These are phyloP conservation scores for Leccinum rimulosum DNA, from an alignment of 768 basidiomycete genomes.

Conservation along the genomic window DNA sequence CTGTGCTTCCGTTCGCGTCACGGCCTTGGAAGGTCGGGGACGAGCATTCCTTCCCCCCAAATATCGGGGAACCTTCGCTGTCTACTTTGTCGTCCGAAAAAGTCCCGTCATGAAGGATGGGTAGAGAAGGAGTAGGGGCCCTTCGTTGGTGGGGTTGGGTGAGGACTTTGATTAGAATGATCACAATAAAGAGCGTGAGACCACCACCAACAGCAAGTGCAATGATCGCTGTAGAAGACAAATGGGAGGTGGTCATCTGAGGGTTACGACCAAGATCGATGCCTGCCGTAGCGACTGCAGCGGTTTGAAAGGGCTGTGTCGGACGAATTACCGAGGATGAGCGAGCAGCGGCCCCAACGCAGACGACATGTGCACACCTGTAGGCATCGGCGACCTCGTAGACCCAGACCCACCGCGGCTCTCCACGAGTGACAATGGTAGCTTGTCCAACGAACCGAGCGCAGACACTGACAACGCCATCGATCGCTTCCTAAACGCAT, in stretches of 20 bases:
- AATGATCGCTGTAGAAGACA: constrained; percentile 50
- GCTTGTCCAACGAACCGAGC: no score
- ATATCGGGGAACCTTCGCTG: constrained; percentile 64
- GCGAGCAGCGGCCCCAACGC: constrained; percentile 11
- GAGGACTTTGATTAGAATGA: constrained; percentile 47
- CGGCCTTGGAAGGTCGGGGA: constrained; percentile 31
- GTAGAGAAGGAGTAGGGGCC: constrained; percentile 70
- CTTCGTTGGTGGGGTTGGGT: constrained; percentile 48
- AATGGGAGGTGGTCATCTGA: constrained; percentile 25
- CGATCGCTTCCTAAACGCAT: no score
- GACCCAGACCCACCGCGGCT: no score
- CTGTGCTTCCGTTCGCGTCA: constrained; percentile 39
- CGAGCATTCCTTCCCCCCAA: constrained; percentile 71
- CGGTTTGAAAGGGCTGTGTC: constrained; percentile 6
- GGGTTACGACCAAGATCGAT: constrained; percentile 6
- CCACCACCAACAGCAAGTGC: constrained; percentile 52
- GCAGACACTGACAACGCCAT: no score
- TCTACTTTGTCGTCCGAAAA: constrained; percentile 44
- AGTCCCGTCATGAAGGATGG: constrained; percentile 59
- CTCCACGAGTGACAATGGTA: no score
- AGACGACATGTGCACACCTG: no score
- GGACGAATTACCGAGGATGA: constrained; percentile 9
- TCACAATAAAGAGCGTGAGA: constrained; percentile 46
- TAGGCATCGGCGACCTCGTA: no score
- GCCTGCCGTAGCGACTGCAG: neutral